Evolutionary conservation across 805 yeast species (phyloP).

Genomic region (Grigorovia jiainica): DNA sequence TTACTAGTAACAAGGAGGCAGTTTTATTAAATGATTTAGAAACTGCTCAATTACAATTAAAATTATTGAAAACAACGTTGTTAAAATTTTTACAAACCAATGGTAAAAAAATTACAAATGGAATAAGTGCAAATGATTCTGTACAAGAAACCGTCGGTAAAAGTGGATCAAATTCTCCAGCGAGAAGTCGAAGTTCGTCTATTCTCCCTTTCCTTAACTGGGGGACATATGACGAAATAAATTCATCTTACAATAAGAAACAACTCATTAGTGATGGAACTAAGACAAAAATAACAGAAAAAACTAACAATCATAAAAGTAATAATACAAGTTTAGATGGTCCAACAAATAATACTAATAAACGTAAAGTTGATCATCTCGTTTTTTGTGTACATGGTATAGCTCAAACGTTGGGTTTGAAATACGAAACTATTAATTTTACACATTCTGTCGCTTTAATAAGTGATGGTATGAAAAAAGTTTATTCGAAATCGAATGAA

Average conservation of each 20-base stretch:
- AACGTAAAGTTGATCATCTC: conserved; percentile 42
- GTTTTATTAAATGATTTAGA: conserved; percentile 37
- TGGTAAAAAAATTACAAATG: conserved; percentile 24
- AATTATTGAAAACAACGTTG: conserved; percentile 29
- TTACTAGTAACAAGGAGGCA: conserved; percentile 35
- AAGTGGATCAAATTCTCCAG: no score
- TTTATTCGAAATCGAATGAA: conserved; percentile 35
- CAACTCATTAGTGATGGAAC: no score
- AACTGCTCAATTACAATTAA: conserved; percentile 32
- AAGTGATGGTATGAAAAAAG: conserved; percentile 45
- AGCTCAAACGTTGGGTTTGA: conserved; percentile 78
- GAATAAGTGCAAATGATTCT: background rate
- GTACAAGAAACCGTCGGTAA: background rate
- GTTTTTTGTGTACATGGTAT: conserved; percentile 91
- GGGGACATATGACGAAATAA: no score
- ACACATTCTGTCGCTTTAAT: conserved; percentile 71
- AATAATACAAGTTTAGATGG: conserved; percentile 29
- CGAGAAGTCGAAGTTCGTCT: no score
- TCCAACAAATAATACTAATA: conserved; percentile 15
- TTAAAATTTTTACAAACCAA: conserved; percentile 34
- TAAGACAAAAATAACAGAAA: no score
- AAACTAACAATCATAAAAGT: no score
- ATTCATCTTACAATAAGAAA: no score
- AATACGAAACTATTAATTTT: conserved; percentile 75
- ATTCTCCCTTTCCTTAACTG: no score